Evolutionary conservation across 305 asterid genomes (phyloP).

Genomic region (Fraxinus greggii): DNA sequence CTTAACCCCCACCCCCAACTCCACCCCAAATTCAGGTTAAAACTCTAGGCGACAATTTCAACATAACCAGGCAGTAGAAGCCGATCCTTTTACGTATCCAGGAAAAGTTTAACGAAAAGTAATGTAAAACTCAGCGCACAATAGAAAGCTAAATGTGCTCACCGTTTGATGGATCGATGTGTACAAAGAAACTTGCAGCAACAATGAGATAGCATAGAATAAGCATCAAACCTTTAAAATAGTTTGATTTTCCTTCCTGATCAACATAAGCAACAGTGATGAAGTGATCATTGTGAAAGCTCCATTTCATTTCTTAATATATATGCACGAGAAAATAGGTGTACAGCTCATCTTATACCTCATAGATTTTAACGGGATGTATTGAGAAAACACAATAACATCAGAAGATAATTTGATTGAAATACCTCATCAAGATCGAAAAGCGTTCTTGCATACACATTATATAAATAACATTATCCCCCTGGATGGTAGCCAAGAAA

Average conservation of each 20-base stretch:
- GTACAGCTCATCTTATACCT: not conserved
- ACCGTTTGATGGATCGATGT: constrained; percentile 69
- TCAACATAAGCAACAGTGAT: constrained; percentile 23
- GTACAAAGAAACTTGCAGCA: constrained; percentile 98
- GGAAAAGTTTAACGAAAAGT: not conserved
- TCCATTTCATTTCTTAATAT: not conserved
- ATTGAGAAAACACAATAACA: not conserved
- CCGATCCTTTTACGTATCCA: not conserved
- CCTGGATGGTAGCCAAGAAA: not conserved
- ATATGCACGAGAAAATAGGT: not conserved
- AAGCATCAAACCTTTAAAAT: constrained; percentile 96
- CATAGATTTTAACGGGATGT: not conserved
- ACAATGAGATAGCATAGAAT: constrained; percentile 93
- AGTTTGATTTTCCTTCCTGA: constrained; percentile 99
- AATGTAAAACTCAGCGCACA: not conserved
- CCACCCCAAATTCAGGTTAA: not conserved
- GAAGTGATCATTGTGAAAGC: not conserved
- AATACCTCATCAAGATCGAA: not conserved
- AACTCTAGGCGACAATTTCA: not conserved
- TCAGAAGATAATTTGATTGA: not conserved
- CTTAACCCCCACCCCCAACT: not conserved
- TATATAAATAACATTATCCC: not conserved
- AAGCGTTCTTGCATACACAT: not conserved
- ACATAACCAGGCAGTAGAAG: not conserved
- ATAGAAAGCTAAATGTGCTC: constrained; percentile 22